These are phyloP conservation scores for Ilex aquifolium DNA, from an alignment of 257 asterid species.

Conservation along the genomic window DNA sequence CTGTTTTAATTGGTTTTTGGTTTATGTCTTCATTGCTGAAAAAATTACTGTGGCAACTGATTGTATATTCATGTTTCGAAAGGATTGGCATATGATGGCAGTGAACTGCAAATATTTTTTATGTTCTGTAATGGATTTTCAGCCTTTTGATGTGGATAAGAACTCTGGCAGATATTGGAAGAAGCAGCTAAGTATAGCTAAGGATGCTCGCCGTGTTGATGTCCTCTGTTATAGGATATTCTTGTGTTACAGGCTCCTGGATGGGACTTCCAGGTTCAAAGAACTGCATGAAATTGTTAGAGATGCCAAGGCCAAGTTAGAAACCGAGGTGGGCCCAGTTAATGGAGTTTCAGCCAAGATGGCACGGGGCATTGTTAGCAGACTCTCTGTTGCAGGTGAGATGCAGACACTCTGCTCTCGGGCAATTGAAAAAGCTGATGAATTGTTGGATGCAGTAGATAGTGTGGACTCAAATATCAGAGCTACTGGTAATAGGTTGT, in stretches of 20 bases:
- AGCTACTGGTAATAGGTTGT: constrained; percentile 29
- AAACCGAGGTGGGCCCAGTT: constrained; percentile 80
- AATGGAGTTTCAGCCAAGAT: constrained; percentile 79
- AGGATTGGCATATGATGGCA: no score
- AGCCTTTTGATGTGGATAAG: background rate
- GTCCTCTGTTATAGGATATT: constrained; percentile 67
- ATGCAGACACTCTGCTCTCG: constrained; percentile 74
- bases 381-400: constrained; percentile 74
- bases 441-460: constrained; percentile 43
- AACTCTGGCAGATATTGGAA: constrained; percentile 66
- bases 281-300: constrained; percentile 70
- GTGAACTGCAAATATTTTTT: no score
- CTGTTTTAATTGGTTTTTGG: no score
- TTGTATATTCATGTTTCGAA: no score
- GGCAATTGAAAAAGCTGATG: constrained; percentile 76
- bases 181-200: constrained; percentile 74
- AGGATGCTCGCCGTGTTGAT: constrained; percentile 90
- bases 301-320: constrained; percentile 77
- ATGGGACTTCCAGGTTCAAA: constrained; percentile 67
- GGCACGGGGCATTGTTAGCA: constrained; percentile 89
- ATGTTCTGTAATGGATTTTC: background rate
- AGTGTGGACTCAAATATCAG: constrained; percentile 25
- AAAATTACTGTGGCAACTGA: no score
- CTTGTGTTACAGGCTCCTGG: constrained; percentile 74
- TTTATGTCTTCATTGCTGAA: no score